Percentiles rank a stretch among this genome's conserved stretches.
Evolutionary conservation across 192 early-diverging fungal genomes (phyloP).

Genomic region (Dispira simplex): DNA sequence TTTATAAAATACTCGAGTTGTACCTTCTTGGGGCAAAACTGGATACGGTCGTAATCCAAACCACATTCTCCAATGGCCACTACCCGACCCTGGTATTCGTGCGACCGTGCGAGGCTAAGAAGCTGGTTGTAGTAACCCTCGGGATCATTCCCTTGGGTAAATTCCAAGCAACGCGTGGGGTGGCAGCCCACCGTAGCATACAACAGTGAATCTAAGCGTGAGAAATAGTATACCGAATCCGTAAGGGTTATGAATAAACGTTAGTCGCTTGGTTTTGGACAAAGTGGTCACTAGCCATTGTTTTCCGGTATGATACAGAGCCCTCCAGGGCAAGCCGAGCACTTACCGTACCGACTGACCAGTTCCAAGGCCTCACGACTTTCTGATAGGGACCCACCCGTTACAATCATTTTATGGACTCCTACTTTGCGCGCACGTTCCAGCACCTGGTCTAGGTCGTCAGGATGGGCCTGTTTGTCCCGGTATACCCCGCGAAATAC

Average conservation of each 20-base stretch:
- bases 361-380: conserved; percentile 41
- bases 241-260: not conserved
- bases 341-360: conserved; percentile 29
- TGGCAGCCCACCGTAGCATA: conserved; percentile 76
- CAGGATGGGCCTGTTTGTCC: conserved; percentile 53
- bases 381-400: conserved; percentile 48
- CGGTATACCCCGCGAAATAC: conserved; percentile 74
- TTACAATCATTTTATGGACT: conserved; percentile 70
- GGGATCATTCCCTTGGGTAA: conserved; percentile 36
- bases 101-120: conserved; percentile 22
- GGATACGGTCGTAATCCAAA: conserved; percentile 81
- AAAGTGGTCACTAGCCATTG: not conserved
- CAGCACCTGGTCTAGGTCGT: conserved; percentile 49
- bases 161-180: conserved; percentile 66
- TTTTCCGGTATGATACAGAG: not conserved
- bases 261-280: conserved; percentile 6
- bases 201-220: conserved; percentile 16
- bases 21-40: conserved; percentile 61
- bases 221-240: not conserved
- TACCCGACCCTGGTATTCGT: conserved; percentile 31
- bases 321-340: not conserved
- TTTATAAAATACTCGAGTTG: conserved; percentile 62
- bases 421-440: conserved; percentile 44
- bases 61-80: conserved; percentile 95
- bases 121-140: conserved; percentile 43